These are phyloP conservation scores for Citrus inodora DNA, from an alignment of 345 rosid genomes.

Conservation along the genomic window DNA sequence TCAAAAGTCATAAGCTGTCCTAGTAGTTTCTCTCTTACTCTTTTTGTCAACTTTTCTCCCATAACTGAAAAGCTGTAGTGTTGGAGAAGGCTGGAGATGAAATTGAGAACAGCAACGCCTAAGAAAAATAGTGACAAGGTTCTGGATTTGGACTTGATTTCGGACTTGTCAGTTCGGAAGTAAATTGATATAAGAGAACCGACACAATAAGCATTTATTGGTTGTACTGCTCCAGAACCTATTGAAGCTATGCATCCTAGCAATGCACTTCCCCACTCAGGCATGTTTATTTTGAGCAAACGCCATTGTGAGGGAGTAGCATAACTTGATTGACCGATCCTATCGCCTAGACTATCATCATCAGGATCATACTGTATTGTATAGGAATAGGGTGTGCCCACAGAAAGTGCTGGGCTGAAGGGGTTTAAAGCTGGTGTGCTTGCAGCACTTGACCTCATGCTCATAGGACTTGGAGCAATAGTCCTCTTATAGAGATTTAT, in stretches of 20 bases:
- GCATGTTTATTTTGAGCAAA: constrained; percentile 54
- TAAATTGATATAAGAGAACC: constrained; percentile 57
- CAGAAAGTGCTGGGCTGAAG: constrained; percentile 55
- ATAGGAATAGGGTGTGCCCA: constrained; percentile 57
- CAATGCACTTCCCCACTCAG: constrained; percentile 44
- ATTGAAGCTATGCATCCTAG: constrained; percentile 61
- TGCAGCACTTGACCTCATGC: constrained; percentile 38
- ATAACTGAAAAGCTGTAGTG: constrained; percentile 59
- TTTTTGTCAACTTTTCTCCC: constrained; percentile 66
- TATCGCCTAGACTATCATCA: constrained; percentile 32
- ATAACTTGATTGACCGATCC: constrained; percentile 14
- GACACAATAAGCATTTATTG: constrained; percentile 63
- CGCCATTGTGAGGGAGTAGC: constrained; percentile 60
- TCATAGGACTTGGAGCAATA: constrained; percentile 42
- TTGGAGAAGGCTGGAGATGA: constrained; percentile 47
- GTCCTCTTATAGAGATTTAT: constrained; percentile 19
- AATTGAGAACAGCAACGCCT: constrained; percentile 49
- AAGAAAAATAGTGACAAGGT: constrained; percentile 47
- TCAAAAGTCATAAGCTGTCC: constrained; percentile 58
- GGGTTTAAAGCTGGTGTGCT: constrained; percentile 44
- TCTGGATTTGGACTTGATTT: constrained; percentile 39
- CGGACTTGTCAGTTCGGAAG: constrained; percentile 38
- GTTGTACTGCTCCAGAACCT: constrained; percentile 62
- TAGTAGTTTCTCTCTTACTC: constrained; percentile 52
- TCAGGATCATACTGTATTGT: constrained; percentile 37